These are phyloP conservation scores for Pisolithus marmoratus DNA, from an alignment of 768 basidiomycete species.

Conservation along the genomic window DNA sequence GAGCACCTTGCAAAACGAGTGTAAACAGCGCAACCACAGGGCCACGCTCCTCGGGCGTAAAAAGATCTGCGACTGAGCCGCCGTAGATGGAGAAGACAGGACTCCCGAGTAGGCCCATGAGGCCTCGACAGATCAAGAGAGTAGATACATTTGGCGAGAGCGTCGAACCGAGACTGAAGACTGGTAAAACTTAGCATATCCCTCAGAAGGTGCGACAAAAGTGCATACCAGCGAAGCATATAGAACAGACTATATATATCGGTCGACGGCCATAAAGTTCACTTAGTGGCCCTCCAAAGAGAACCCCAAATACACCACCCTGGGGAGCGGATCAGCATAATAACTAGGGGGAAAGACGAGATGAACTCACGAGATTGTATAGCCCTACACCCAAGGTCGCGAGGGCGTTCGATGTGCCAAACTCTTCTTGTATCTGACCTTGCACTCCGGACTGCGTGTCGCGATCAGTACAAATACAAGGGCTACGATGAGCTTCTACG, in stretches of 20 bases:
- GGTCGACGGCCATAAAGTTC: constrained; percentile 4
- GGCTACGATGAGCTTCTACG: no score
- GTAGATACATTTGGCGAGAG: constrained; percentile 14
- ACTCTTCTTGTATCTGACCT: constrained; percentile 15
- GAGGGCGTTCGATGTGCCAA: neutral
- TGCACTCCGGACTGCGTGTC: constrained; percentile 20
- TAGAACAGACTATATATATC: neutral
- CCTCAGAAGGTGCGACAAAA: no score
- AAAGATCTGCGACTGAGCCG: constrained; percentile 20
- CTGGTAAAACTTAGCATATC: constrained; percentile 4
- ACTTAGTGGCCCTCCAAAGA: neutral
- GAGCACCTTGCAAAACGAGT: constrained; percentile 21
- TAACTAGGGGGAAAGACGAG: neutral
- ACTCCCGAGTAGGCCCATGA: constrained; percentile 18
- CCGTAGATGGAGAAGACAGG: constrained; percentile 19
- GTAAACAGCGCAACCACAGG: constrained; percentile 20
- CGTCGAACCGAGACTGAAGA: constrained; percentile 15
- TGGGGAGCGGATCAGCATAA: neutral
- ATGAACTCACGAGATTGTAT: neutral
- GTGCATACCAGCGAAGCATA: neutral
- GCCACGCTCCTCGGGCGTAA: constrained; percentile 17
- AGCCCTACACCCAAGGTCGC: constrained; percentile 1
- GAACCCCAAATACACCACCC: neutral
- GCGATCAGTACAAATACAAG: neutral
- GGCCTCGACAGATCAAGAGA: constrained; percentile 14